phyloP scores from a whole-genome alignment of 2,329 filamentous ascomycete genomes.

The Pseudocercospora pini-densiflorae region DNA sequence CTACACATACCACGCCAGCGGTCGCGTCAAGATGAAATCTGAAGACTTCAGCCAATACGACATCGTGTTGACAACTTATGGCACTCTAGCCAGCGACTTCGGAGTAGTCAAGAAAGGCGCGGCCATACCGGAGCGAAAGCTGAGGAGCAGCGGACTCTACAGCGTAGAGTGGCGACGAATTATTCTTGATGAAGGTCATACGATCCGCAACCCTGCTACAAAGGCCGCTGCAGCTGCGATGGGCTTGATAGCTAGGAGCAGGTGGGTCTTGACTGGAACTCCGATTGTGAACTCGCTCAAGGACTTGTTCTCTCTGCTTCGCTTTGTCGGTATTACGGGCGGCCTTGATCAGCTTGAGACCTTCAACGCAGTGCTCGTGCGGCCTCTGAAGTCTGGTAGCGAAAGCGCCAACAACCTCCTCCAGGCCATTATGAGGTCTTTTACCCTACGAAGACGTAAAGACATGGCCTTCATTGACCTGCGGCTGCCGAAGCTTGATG shows the following conservation, averaged over 20 bases:
- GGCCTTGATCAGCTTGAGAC: constrained; percentile 74
- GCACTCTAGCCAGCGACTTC: constrained; percentile 71
- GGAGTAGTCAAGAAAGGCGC: constrained; percentile 47
- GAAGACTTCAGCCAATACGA: constrained; percentile 68
- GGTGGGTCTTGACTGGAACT: constrained; percentile 78
- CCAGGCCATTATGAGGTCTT: constrained; percentile 76
- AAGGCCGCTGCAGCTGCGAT: constrained; percentile 73
- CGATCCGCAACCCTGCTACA: constrained; percentile 76
- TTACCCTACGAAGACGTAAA: constrained; percentile 82
- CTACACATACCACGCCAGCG: constrained; percentile 73
- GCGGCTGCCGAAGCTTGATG: constrained; percentile 74
- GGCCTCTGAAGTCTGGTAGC: constrained; percentile 66
- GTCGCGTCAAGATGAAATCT: constrained; percentile 59
- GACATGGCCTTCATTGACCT: constrained; percentile 88
- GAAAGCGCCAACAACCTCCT: constrained; percentile 65
- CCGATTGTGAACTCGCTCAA: constrained; percentile 68
- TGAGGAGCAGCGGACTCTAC: constrained; percentile 58
- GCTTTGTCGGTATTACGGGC: constrained; percentile 75
- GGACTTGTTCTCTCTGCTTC: constrained; percentile 79
- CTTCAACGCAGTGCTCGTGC: constrained; percentile 73
- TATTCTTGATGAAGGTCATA: constrained; percentile 83
- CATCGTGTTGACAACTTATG: constrained; percentile 84
- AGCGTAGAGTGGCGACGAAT: constrained; percentile 76
- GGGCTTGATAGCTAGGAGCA: constrained; percentile 68
- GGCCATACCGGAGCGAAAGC: constrained; percentile 30